These are phyloP conservation scores for Apiotrichum gracile DNA, from an alignment of 1,284 basidiomycete genomes.

Conservation along the genomic window DNA sequence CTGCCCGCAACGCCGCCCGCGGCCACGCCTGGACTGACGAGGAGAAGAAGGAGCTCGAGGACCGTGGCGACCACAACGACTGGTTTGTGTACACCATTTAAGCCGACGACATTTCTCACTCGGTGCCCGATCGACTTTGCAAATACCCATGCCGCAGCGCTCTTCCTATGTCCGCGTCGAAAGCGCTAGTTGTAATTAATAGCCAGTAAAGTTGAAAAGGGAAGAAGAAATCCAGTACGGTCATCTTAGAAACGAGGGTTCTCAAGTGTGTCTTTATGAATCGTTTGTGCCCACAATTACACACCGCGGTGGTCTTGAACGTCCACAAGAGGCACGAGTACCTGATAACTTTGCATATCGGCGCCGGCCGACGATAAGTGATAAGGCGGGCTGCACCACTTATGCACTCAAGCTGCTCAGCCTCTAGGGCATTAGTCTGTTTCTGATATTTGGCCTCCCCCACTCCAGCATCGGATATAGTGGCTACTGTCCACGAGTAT, in stretches of 20 bases:
- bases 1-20: conserved; percentile 24
- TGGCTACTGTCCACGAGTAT: too few species aligned
- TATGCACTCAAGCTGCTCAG: too few species aligned
- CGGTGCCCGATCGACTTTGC: background rate
- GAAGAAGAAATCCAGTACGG: background rate
- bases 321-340: background rate
- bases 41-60: conserved; percentile 30
- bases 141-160: background rate
- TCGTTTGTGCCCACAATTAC: background rate
- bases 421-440: too few species aligned
- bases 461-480: too few species aligned
- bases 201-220: background rate
- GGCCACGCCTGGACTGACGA: conserved; percentile 28
- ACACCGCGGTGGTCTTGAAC: background rate
- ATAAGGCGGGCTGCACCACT: too few species aligned
- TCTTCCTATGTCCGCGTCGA: background rate
- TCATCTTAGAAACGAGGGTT: background rate
- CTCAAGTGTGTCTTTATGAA: background rate
- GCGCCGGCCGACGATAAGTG: too few species aligned
- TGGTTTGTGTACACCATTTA: conserved; percentile 37
- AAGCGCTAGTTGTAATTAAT: background rate
- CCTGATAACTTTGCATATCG: background rate
- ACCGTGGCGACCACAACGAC: conserved; percentile 33
- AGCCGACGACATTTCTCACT: background rate
- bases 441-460: too few species aligned